phyloP scores from a whole-genome alignment of 1,284 basidiomycete species.

The Sporisorium scitamineum region DNA sequence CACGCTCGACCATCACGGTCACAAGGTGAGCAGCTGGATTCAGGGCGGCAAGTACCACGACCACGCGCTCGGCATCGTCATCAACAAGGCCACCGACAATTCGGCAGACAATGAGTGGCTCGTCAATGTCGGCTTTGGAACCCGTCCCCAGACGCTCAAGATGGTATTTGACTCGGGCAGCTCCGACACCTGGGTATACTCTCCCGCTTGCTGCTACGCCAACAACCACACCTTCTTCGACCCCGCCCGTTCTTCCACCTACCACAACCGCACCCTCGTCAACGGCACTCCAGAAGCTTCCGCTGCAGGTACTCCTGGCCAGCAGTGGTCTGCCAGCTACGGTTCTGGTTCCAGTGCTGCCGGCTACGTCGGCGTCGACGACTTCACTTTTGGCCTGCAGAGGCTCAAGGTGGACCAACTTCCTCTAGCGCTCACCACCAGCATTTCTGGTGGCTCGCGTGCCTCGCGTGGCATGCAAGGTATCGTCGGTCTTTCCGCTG shows the following conservation, averaged over 20 bases:
- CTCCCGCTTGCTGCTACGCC: slow-evolving; percentile 57
- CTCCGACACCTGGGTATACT: slow-evolving; percentile 57
- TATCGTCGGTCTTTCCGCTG: slow-evolving; percentile 50
- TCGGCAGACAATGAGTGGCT: slow-evolving; percentile 60
- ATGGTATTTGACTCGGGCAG: slow-evolving; percentile 59
- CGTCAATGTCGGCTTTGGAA: slow-evolving; percentile 56
- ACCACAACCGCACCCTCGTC: slow-evolving; percentile 50
- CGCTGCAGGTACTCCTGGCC: slow-evolving; percentile 32
- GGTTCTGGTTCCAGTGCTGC: slow-evolving; percentile 34
- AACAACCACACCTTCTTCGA: slow-evolving; percentile 55
- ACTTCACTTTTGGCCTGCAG: slow-evolving; percentile 43
- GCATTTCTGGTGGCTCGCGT: slow-evolving; percentile 42
- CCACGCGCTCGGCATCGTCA: slow-evolving; percentile 46
- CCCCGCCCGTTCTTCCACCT: slow-evolving; percentile 42
- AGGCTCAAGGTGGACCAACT: slow-evolving; percentile 35
- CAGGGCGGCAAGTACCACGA: slow-evolving; percentile 39
- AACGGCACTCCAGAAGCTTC: slow-evolving; percentile 27
- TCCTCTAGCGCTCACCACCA: slow-evolving; percentile 48
- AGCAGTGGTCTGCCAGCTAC: slow-evolving; percentile 48
- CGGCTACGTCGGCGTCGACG: slow-evolving; percentile 59
- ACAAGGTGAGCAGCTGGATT: slow-evolving; percentile 39
- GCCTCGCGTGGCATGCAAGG: slow-evolving; percentile 56
- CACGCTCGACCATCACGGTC: slow-evolving; percentile 27
- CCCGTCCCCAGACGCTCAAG: slow-evolving; percentile 37
- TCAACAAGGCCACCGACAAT: slow-evolving; percentile 54